Evolutionary conservation across 129 eudicot genomes (phyloP).

Genomic region (Escallonia rubra): DNA sequence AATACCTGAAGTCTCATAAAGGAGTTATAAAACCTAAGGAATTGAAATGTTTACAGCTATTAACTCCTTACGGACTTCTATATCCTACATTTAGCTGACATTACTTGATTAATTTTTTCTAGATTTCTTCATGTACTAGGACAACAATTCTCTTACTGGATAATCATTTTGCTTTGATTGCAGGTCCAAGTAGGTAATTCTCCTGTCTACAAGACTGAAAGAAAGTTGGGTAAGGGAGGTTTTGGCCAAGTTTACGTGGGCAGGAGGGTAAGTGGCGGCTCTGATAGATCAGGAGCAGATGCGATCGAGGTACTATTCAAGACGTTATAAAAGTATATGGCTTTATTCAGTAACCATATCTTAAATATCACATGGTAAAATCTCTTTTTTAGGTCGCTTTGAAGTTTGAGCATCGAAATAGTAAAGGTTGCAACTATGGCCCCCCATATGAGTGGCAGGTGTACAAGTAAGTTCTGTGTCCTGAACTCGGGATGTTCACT

Average conservation of each 20-base stretch:
- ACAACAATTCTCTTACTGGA: neutral
- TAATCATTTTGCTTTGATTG: slow-evolving; percentile 17
- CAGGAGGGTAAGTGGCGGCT: slow-evolving; percentile 75
- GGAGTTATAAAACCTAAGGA: neutral
- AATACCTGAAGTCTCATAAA: slow-evolving; percentile 10
- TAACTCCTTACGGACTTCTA: neutral
- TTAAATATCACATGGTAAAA: neutral
- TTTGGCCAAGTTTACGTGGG: slow-evolving; percentile 99
- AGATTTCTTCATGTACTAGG: neutral
- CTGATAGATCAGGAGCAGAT: slow-evolving; percentile 85
- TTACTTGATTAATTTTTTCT: neutral
- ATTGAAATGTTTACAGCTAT: neutral
- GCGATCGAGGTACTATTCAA: slow-evolving; percentile 75
- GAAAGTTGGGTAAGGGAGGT: slow-evolving; percentile 98
- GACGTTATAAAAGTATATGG: neutral
- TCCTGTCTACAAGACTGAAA: slow-evolving; percentile 73
- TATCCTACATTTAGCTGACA: neutral
- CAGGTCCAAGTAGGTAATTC: slow-evolving; percentile 98
- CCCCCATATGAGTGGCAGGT: slow-evolving; percentile 99
- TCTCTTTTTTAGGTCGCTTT: slow-evolving; percentile 71
- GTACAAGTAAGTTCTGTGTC: slow-evolving; percentile 54
- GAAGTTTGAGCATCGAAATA: slow-evolving; percentile 96
- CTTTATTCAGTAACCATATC: neutral
- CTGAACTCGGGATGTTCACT: slow-evolving; percentile 1
- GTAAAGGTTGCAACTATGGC: slow-evolving; percentile 97